A percentile compares a stretch with the other conserved stretches of the same genome.
These are phyloP conservation scores for Tieghemostelium lacteum DNA, from an alignment of 78 protist species.

Conservation along the genomic window DNA sequence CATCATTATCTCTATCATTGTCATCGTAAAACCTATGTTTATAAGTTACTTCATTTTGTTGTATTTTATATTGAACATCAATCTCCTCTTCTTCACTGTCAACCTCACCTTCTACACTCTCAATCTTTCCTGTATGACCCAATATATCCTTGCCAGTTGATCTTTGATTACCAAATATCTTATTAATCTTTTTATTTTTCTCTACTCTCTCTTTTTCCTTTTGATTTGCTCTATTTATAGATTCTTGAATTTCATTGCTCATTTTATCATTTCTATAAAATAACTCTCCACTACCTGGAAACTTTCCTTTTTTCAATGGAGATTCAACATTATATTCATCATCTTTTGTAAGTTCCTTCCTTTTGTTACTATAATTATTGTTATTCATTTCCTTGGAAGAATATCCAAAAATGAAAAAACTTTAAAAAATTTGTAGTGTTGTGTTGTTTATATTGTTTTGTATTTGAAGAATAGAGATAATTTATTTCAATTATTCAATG, in stretches of 20 bases:
- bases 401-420: no score
- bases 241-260: conserved; percentile 10
- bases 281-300: not conserved
- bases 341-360: no score
- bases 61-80: not conserved
- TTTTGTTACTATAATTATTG: no score
- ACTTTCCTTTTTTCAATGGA: not conserved
- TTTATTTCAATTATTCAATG: no score
- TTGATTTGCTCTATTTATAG: conserved; percentile 4
- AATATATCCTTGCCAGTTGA: not conserved
- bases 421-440: no score
- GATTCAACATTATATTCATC: not conserved
- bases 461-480: no score
- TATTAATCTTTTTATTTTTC: not conserved
- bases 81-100: not conserved
- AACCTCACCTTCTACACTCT: conserved; percentile 27
- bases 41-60: not conserved
- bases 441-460: no score
- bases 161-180: not conserved
- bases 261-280: not conserved
- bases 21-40: not conserved
- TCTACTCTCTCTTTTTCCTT: not conserved
- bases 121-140: no score
- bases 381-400: no score
- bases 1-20: conserved; percentile 3